phyloP scores from a whole-genome alignment of 345 rosid genomes.

The Aurinia saxatilis region DNA sequence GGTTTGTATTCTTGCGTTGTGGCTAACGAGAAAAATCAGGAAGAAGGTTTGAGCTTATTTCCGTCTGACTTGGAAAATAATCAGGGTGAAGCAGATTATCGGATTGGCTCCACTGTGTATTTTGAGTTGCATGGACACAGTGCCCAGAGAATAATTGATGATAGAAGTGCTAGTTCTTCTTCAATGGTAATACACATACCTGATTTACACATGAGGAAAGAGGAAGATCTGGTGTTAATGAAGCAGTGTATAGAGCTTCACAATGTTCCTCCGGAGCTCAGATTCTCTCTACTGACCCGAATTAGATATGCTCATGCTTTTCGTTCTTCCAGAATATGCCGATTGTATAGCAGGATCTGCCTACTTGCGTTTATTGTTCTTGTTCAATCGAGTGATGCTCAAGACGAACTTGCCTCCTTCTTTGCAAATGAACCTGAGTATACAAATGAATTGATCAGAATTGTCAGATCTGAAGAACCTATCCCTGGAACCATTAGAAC shows the following conservation, averaged over 20 bases:
- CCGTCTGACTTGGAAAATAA: constrained; percentile 63
- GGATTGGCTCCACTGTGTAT: constrained; percentile 79
- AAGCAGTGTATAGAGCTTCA: constrained; percentile 73
- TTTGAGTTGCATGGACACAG: constrained; percentile 72
- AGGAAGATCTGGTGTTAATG: constrained; percentile 75
- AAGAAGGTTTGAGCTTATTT: constrained; percentile 77
- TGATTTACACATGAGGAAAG: constrained; percentile 74
- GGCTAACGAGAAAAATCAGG: constrained; percentile 80
- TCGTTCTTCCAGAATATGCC: constrained; percentile 75
- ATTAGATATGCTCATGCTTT: constrained; percentile 91
- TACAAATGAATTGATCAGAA: constrained; percentile 88
- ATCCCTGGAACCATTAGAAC: constrained; percentile 82
- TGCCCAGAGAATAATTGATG: constrained; percentile 38
- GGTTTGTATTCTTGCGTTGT: constrained; percentile 86
- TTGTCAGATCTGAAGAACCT: constrained; percentile 80
- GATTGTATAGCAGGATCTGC: constrained; percentile 87
- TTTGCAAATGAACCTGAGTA: constrained; percentile 96
- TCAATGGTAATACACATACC: constrained; percentile 62
- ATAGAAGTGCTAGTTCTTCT: constrained; percentile 26
- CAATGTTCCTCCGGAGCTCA: constrained; percentile 66
- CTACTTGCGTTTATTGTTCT: constrained; percentile 91
- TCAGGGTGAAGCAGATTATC: constrained; percentile 50
- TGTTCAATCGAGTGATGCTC: constrained; percentile 91
- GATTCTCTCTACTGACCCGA: constrained; percentile 83
- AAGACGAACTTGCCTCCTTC: constrained; percentile 79